These are phyloP conservation scores for Protea cynaroides DNA, from an alignment of 164 flowering plant genomes.

Conservation along the genomic window DNA sequence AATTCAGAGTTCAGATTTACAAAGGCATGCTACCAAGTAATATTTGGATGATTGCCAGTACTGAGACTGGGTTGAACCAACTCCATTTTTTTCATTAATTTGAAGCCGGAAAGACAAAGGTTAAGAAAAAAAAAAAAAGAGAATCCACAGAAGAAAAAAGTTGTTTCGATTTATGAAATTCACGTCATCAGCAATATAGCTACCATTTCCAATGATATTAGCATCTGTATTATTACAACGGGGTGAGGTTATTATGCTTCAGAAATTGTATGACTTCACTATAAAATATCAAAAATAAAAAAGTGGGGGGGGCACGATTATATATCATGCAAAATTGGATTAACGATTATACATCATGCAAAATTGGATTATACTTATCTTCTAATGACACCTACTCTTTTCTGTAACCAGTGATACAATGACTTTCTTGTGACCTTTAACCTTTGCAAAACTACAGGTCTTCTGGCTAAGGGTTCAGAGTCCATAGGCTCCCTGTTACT, in stretches of 20 bases:
- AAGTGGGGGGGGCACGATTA: neutral
- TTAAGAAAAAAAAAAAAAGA: no score
- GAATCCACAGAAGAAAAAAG: no score
- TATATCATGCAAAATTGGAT: neutral
- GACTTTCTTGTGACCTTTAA: constrained; percentile 55
- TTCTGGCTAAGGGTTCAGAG: constrained; percentile 34
- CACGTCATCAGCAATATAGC: neutral
- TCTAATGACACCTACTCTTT: constrained; percentile 19
- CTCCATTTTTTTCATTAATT: no score
- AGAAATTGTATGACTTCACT: neutral
- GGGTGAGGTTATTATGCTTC: neutral
- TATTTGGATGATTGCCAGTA: no score
- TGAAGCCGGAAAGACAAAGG: no score
- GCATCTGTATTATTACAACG: no score
- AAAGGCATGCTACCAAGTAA: no score
- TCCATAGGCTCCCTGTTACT: constrained; percentile 8
- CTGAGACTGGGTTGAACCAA: no score
- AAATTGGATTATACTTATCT: constrained; percentile 11
- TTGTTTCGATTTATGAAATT: neutral
- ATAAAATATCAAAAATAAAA: neutral
- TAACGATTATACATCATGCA: no score
- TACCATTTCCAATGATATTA: neutral
- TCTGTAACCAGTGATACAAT: constrained; percentile 56
- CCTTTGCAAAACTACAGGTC: constrained; percentile 57
- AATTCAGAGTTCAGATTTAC: no score